These are phyloP conservation scores for Pythium oligandrum DNA, from an alignment of 352 stramenopile genomes.

Conservation along the genomic window DNA sequence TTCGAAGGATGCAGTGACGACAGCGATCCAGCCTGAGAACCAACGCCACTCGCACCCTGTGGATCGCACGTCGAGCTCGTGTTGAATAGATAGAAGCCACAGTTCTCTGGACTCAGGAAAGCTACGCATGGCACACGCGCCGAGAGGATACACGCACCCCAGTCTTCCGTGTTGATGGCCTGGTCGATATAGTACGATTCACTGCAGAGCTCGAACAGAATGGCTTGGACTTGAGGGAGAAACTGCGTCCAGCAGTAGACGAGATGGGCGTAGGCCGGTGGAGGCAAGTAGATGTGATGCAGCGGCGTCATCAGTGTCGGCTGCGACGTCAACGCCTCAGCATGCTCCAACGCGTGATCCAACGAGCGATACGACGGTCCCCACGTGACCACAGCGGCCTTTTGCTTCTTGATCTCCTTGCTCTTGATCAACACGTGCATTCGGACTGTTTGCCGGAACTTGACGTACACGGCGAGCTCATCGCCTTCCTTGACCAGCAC, in stretches of 20 bases:
- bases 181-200: slow-evolving; percentile 42
- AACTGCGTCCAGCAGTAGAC: slow-evolving; percentile 58
- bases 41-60: not conserved
- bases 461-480: slow-evolving; percentile 44
- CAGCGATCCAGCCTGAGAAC: too few species aligned
- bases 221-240: slow-evolving; percentile 47
- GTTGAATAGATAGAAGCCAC: slow-evolving; percentile 50
- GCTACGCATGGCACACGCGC: slow-evolving; percentile 26
- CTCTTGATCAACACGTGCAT: slow-evolving; percentile 35
- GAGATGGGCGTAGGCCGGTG: slow-evolving; percentile 28
- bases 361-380: slow-evolving; percentile 12
- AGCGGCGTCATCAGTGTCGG: slow-evolving; percentile 39
- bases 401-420: slow-evolving; percentile 42
- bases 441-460: slow-evolving; percentile 45
- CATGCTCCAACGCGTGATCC: slow-evolving; percentile 1
- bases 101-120: slow-evolving; percentile 31
- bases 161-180: slow-evolving; percentile 38
- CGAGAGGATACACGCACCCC: slow-evolving; percentile 15
- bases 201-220: slow-evolving; percentile 56
- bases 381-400: slow-evolving; percentile 32
- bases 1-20: too few species aligned
- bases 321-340: slow-evolving; percentile 14
- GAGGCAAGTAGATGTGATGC: slow-evolving; percentile 29
- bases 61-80: slow-evolving; percentile 7
- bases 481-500: slow-evolving; percentile 42